These are phyloP conservation scores for Cadophora luteo-olivacea DNA, from an alignment of 2,329 filamentous ascomycete genomes.

Conservation along the genomic window DNA sequence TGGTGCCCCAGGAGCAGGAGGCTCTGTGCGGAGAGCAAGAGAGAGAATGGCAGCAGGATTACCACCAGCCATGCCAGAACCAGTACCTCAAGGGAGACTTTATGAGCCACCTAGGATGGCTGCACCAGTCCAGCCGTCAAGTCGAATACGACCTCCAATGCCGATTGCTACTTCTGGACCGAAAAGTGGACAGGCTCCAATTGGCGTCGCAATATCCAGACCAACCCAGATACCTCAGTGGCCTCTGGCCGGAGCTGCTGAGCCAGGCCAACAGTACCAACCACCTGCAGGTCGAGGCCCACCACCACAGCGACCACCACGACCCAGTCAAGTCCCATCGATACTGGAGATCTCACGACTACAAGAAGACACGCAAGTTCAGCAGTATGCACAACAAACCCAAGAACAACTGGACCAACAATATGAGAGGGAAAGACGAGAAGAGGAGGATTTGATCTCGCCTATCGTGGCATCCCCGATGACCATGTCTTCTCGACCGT, in stretches of 20 bases:
- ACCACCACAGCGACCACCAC: slow-evolving; percentile 63
- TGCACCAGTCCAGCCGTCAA: slow-evolving; percentile 29
- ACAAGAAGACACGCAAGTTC: slow-evolving; percentile 62
- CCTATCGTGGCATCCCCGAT: slow-evolving; percentile 52
- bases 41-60: slow-evolving; percentile 56
- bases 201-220: slow-evolving; percentile 54
- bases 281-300: slow-evolving; percentile 57
- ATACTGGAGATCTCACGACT: slow-evolving; percentile 62
- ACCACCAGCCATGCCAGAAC: slow-evolving; percentile 40
- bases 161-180: slow-evolving; percentile 33
- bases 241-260: slow-evolving; percentile 51
- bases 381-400: slow-evolving; percentile 50
- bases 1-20: slow-evolving; percentile 43
- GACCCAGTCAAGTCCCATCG: slow-evolving; percentile 65
- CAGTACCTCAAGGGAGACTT: slow-evolving; percentile 31
- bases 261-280: slow-evolving; percentile 51
- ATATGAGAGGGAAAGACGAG: slow-evolving; percentile 19
- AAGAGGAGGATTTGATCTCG: slow-evolving; percentile 39
- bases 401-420: slow-evolving; percentile 42
- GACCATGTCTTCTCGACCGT: slow-evolving; percentile 58
- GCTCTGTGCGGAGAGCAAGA: slow-evolving; percentile 61
- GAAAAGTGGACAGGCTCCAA: slow-evolving; percentile 34
- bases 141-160: slow-evolving; percentile 36
- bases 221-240: slow-evolving; percentile 59
- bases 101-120: slow-evolving; percentile 29